phyloP scores from a whole-genome alignment of 345 rosid species.

The Ceriops zippeliana region DNA sequence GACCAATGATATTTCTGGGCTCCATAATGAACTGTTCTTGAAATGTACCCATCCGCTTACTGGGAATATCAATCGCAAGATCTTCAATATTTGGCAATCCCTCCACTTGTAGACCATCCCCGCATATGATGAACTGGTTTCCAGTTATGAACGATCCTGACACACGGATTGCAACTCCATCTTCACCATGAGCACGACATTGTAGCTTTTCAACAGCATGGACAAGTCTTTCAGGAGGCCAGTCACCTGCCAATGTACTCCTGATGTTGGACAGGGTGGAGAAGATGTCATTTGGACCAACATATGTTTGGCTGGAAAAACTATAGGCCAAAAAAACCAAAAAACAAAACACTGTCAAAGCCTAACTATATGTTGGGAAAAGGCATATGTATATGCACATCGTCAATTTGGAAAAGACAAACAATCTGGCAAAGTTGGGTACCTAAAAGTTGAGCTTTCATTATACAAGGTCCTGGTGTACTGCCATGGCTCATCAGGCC shows the following conservation, averaged over 20 bases:
- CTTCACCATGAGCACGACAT: conserved; percentile 60
- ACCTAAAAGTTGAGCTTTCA: conserved; percentile 75
- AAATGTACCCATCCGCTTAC: conserved; percentile 78
- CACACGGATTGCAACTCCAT: conserved; percentile 72
- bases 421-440: conserved; percentile 8
- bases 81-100: conserved; percentile 84
- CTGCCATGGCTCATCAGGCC: conserved; percentile 79
- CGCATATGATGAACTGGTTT: conserved; percentile 86
- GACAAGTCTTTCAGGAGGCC: conserved; percentile 76
- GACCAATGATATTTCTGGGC: conserved; percentile 57
- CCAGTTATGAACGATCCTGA: conserved; percentile 82
- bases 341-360: not conserved
- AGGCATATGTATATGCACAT: not conserved
- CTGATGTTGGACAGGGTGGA: conserved; percentile 53
- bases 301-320: conserved; percentile 47
- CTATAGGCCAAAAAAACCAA: conserved; percentile 28
- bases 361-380: not conserved
- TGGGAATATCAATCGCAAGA: conserved; percentile 66
- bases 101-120: conserved; percentile 87
- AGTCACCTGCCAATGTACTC: conserved; percentile 74
- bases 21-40: conserved; percentile 79
- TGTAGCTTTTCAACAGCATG: conserved; percentile 89
- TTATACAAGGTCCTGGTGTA: conserved; percentile 60
- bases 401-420: not conserved
- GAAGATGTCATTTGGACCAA: conserved; percentile 60